phyloP scores from a whole-genome alignment of 306 rosid species.

The Senna siamea region DNA sequence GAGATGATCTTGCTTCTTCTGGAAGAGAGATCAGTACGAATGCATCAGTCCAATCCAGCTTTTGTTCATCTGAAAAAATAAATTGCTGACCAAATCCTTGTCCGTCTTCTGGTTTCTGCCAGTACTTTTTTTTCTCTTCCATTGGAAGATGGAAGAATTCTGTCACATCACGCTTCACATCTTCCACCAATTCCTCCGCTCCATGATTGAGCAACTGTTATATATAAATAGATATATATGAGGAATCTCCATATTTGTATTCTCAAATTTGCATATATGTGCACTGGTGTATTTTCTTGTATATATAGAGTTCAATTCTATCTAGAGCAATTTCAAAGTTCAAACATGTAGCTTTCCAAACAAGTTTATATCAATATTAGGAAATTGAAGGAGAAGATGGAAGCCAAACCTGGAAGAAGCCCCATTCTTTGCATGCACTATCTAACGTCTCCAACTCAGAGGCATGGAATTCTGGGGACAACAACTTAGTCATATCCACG shows the following conservation, averaged over 20 bases:
- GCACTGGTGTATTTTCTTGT: too few relatives aligned
- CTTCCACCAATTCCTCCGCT: slow-evolving; percentile 46
- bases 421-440: background rate
- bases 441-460: background rate
- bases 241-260: too few relatives aligned
- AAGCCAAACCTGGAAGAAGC: background rate
- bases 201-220: slow-evolving; percentile 43
- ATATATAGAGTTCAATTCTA: too few relatives aligned
- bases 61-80: slow-evolving; percentile 51
- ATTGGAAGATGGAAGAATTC: slow-evolving; percentile 42
- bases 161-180: slow-evolving; percentile 38
- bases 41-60: slow-evolving; percentile 55
- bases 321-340: too few relatives aligned
- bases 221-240: too few relatives aligned
- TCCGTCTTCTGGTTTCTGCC: slow-evolving; percentile 42
- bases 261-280: too few relatives aligned
- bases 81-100: slow-evolving; percentile 57
- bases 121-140: slow-evolving; percentile 49
- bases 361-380: too few relatives aligned
- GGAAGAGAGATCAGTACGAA: slow-evolving; percentile 39
- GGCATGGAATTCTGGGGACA: background rate
- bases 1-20: slow-evolving; percentile 45
- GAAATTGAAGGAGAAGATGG: background rate
- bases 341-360: too few relatives aligned
- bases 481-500: background rate